Base-by-base conservation (phyloP, 129 eudicot genomes). In the Flaveria brownii region DNA sequence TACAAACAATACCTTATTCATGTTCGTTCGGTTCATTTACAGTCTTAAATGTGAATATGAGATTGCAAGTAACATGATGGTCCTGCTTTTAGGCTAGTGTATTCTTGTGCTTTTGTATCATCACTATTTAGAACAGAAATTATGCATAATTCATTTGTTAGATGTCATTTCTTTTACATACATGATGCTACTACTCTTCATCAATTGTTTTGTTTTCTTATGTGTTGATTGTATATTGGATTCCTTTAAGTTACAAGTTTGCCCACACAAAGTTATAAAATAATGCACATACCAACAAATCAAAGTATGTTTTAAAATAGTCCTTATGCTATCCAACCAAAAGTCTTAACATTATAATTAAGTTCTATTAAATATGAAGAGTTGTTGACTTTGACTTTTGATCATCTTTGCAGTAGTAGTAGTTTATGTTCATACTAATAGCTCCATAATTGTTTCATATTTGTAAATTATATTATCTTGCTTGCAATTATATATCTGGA, bases 331-430 rank as follows among this genome's bases (percentile, higher is more conserved):
- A 64, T 76, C 49, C 42, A 76, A 33, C 73, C 79, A 42, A 69
- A 69, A 67, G 70, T 69, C 69, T 77, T 63, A 73, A 67, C 70
- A 75, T 64, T 72, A 36, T 65, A 61, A 16, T 74, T 30, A 61
- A 52, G 36, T 20, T 79, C 51, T 23, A 72, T 79, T 49, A 41
- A 6, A 57, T 33, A 46, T 63, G 46, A 22, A 22, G 26, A 55
- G 52, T 70, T 56, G 33, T 80, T 74, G 84, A 80, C 79, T 80
- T 80, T 80, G 80, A 80, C 84, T 67, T 74, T 62, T 20, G 25
- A 55, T 56, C 9, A 30, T 25, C n/a, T 33, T 63, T 16, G 22
- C 12, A 14, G 45, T 8, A 14, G 45, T 8, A 28, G 46, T 59
- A 55, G 70, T 30, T 71, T 61, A 71, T 71, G 77, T 78, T 71